phyloP scores from a whole-genome alignment of 805 yeast species.

The Pichia insulana region DNA sequence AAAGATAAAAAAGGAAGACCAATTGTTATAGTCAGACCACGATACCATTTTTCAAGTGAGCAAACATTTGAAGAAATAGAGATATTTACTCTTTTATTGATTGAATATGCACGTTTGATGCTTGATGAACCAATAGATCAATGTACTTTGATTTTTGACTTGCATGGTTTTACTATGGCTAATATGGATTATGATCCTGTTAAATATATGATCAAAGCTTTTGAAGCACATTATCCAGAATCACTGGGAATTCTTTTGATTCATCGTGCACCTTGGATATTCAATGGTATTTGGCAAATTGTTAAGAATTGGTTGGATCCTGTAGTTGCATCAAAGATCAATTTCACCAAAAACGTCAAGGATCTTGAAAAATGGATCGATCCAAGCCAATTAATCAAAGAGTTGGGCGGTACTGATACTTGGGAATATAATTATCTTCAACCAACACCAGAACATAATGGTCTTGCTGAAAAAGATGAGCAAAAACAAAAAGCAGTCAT shows the following conservation, averaged over 20 bases:
- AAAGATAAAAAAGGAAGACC: conserved; percentile 69
- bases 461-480: conserved; percentile 34
- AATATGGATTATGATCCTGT: conserved; percentile 93
- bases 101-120: conserved; percentile 76
- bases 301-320: conserved; percentile 94
- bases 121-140: conserved; percentile 70
- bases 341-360: conserved; percentile 61
- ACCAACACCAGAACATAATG: conserved; percentile 57
- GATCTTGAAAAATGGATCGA: conserved; percentile 63
- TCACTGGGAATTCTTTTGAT: conserved; percentile 75
- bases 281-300: conserved; percentile 88
- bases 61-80: conserved; percentile 67
- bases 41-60: conserved; percentile 59
- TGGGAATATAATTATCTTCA: conserved; percentile 49
- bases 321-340: conserved; percentile 85
- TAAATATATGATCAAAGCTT: conserved; percentile 77
- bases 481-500: conserved; percentile 22
- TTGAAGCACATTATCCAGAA: conserved; percentile 97
- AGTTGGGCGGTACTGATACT: conserved; percentile 65
- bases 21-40: conserved; percentile 71
- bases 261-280: conserved; percentile 96
- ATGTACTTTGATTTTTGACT: conserved; percentile 78
- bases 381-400: conserved; percentile 50
- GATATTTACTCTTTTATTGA: conserved; percentile 61
- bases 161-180: conserved; percentile 75